These are phyloP conservation scores for Exserohilum rostratum DNA, from an alignment of 2,329 filamentous ascomycete genomes.

Conservation along the genomic window DNA sequence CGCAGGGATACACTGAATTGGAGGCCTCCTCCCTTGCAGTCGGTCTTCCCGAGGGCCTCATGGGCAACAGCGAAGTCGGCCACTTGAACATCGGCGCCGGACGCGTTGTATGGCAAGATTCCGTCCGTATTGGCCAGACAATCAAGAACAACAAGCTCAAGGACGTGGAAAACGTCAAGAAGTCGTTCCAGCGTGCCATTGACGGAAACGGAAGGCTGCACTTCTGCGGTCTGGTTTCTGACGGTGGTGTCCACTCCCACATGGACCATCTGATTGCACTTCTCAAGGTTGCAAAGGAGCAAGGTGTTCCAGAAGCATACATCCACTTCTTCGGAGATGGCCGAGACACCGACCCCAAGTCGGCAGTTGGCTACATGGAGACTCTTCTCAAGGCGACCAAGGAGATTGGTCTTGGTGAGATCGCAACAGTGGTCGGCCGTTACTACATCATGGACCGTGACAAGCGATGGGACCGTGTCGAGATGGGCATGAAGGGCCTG, in stretches of 20 bases:
- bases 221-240: conserved; percentile 87
- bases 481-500: conserved; percentile 86
- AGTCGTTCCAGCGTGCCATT: conserved; percentile 79
- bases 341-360: conserved; percentile 97
- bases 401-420: conserved; percentile 83
- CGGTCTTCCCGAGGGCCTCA: conserved; percentile 92
- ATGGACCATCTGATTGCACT: conserved; percentile 90
- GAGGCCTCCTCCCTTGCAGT: conserved; percentile 96
- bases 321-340: conserved; percentile 99
- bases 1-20: conserved; percentile 86
- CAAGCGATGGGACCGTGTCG: conserved; percentile 96
- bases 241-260: conserved; percentile 96
- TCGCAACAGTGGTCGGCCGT: conserved; percentile 90
- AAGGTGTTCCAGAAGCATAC: conserved; percentile 86
- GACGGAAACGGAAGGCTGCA: conserved; percentile 91
- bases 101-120: conserved; percentile 93
- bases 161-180: conserved; percentile 77
- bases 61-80: conserved; percentile 99
- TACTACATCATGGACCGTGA: conserved; percentile 99
- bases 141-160: conserved; percentile 84
- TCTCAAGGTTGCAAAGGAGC: conserved; percentile 86
- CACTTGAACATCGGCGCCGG: conserved; percentile 98
- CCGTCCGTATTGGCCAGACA: conserved; percentile 92
- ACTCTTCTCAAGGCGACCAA: conserved; percentile 79
- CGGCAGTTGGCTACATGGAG: conserved; percentile 84